Base-by-base conservation (phyloP, 768 basidiomycete species). In the Pisolithus orientalis region DNA sequence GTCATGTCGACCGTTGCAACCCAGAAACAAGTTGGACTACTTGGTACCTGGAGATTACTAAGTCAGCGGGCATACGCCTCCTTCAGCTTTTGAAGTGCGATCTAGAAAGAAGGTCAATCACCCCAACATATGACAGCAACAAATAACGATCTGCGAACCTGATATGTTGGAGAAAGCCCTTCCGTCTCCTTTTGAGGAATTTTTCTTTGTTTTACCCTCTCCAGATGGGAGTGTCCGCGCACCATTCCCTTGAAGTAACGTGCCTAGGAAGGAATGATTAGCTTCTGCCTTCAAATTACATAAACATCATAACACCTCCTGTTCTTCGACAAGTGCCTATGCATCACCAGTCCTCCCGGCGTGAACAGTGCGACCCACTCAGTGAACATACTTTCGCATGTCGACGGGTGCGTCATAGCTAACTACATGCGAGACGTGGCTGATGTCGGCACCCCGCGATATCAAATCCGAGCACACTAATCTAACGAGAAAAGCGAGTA, bases 301-400 rank as follows among this genome's bases (percentile, higher is more conserved):
- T 13, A 13, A 11, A 13, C 13, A 34, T 50, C 28, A 43, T 56
- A 71, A 39, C 39, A 85, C 89, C 78, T 92, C 90, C 65, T 96
- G 94, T 65, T 93, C 88, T 72, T 98, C 96, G 6, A 98, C 90
- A 60, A 98, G 69, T 2, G 32, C 14, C 32, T 13, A 99, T 2
- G 94, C 94, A 57, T 88, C 81, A 6, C 96, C 96, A 21, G 72
- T 70, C 44, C 88, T 76, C 7, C 96, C 96, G 4, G 96, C 96
- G 48, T 96, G 80, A 3, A 96, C 96, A 5, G 96, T 98, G 42
- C 96, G 79, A 21, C 96, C 96, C 7, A 94, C 95, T 49, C 96
- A 86, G 68, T 99, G 96, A 10, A 99, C 90, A 63, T 99, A 99
- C 67, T 98, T 98, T 48, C 92, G 81, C 82, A 97, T 94, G 66